Conservation (phyloP, 1,284 basidiomycete genomes). For the Termitomyces sp. region DNA sequence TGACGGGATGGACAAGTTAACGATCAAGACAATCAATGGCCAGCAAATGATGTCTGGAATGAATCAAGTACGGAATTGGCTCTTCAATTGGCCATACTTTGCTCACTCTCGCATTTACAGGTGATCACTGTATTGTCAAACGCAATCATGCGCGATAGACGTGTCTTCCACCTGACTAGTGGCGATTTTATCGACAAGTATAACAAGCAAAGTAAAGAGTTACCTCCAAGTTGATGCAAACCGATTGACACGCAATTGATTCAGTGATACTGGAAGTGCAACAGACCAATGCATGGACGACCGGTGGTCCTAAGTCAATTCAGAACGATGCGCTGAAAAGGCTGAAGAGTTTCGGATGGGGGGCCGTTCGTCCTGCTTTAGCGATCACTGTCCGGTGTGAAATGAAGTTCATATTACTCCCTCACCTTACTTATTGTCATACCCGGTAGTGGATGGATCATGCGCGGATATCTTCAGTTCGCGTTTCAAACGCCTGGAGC, state of each 20-base stretch:
- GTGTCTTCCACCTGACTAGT: conserved; percentile 29
- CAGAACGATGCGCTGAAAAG: conserved; percentile 30
- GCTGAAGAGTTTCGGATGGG: conserved; percentile 33
- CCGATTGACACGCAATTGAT: neutral
- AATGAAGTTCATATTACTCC: conserved; percentile 1
- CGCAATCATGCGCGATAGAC: conserved; percentile 29
- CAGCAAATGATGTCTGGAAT: conserved; percentile 6
- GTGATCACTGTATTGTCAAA: conserved; percentile 25
- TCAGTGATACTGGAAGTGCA: conserved; percentile 28
- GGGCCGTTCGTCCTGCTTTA: conserved; percentile 33
- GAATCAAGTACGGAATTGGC: conserved; percentile 4
- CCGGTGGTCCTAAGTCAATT: conserved; percentile 26
- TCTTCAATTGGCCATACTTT: neutral
- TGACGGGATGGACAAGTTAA: conserved; percentile 21
- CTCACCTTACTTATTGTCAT: neutral
- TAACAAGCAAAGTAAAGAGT: conserved; percentile 29
- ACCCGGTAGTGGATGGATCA: conserved; percentile 29
- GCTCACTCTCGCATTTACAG: conserved; percentile 15
- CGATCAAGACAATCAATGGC: conserved; percentile 11
- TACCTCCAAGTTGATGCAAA: neutral
- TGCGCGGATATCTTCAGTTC: conserved; percentile 30
- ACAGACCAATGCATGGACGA: conserved; percentile 27
- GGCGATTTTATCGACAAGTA: conserved; percentile 23
- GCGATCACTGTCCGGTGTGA: conserved; percentile 36
- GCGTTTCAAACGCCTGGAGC: conserved; percentile 14